phyloP scores from a whole-genome alignment of 768 basidiomycete genomes.

The Lentinula guzmanii region DNA sequence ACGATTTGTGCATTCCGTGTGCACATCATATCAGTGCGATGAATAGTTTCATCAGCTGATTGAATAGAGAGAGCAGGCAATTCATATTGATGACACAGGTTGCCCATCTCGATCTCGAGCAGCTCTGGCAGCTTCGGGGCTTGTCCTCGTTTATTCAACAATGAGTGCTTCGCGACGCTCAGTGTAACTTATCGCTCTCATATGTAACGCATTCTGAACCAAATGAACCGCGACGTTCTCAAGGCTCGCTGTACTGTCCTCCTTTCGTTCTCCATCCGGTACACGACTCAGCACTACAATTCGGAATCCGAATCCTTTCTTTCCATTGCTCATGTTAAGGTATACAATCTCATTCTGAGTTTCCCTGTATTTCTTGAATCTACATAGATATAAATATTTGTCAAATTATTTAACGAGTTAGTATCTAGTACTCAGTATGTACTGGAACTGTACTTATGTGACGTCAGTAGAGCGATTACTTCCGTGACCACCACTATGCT shows the following conservation, averaged over 20 bases:
- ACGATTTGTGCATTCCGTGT: not conserved
- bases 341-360: no score
- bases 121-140: not conserved
- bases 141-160: not conserved
- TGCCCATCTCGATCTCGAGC: not conserved
- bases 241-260: no score
- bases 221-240: not conserved
- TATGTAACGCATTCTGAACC: not conserved
- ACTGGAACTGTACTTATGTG: no score
- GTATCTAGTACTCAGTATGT: no score
- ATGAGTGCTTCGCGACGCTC: not conserved
- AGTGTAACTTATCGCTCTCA: not conserved
- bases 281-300: no score
- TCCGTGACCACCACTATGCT: not conserved
- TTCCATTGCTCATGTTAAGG: no score
- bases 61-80: not conserved
- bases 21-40: not conserved
- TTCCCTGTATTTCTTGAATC: no score
- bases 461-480: not conserved
- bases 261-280: no score
- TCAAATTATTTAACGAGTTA: no score
- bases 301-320: no score
- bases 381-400: no score
- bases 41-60: not conserved
- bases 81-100: not conserved